Percentiles rank a stretch among this genome's conserved stretches.
Conservation (phyloP, 164 flowering plant genomes). For the Nymphaea thermarum region DNA sequence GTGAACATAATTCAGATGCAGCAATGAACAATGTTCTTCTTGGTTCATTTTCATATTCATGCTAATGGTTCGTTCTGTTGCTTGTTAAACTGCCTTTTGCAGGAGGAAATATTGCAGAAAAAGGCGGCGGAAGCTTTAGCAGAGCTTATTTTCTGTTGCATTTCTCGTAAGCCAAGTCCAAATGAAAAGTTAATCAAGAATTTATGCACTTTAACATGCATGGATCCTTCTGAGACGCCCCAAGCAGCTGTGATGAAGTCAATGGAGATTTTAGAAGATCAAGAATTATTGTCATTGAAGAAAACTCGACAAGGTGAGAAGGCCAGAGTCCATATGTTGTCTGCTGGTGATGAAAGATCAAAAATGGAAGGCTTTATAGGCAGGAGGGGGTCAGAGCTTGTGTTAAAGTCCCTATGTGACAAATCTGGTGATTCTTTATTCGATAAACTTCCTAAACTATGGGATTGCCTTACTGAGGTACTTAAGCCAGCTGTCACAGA, state of each 20-base stretch:
- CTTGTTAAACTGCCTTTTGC: background rate
- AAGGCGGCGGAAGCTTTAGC: constrained; percentile 95
- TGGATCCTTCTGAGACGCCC: constrained; percentile 93
- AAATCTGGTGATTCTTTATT: constrained; percentile 72
- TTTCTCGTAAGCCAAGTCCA: constrained; percentile 72
- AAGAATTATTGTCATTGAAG: constrained; percentile 59
- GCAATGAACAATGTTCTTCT: background rate
- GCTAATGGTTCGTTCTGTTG: background rate
- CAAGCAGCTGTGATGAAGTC: constrained; percentile 65
- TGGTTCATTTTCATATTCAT: background rate
- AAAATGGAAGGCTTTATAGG: constrained; percentile 78
- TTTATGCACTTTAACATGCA: constrained; percentile 72
- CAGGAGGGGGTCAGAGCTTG: constrained; percentile 89
- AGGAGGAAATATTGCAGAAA: constrained; percentile 90
- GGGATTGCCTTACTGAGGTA: constrained; percentile 95
- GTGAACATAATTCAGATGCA: constrained; percentile 14
- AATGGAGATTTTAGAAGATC: constrained; percentile 71
- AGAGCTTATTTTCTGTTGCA: constrained; percentile 74
- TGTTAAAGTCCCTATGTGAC: constrained; percentile 64
- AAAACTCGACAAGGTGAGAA: constrained; percentile 36
- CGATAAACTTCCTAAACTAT: constrained; percentile 78
- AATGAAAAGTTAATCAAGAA: constrained; percentile 93
- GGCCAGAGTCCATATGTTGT: constrained; percentile 38
- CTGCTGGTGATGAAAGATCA: constrained; percentile 79
- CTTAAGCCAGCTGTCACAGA: constrained; percentile 42